Base-by-base conservation (phyloP, 768 basidiomycete species). In the Tulasnella sp. region DNA sequence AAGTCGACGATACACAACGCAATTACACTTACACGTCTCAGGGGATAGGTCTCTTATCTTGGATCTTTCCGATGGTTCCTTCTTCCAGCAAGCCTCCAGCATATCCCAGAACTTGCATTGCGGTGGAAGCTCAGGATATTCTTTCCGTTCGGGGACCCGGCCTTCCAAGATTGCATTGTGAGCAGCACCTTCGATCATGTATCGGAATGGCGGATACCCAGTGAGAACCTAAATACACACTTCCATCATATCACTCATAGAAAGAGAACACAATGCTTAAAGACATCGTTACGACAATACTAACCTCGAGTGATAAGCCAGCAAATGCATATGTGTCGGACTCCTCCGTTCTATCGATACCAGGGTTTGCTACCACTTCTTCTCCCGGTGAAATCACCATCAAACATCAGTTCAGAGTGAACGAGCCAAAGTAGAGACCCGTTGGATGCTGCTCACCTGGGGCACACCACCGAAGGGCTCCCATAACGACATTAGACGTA, bases 31-130 rank as follows among this genome's bases (percentile, higher is more conserved):
- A 59, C 57, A 59, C 15, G 49, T 59, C 11, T 34, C 9, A 24
- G 25, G 31, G 9, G 17, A 10, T 46, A 59, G 25, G 15, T 48
- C 22, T 30, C 21, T 42, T 45, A 59, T 59, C 7, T 44, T 24
- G 4, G 57, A 46, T 27, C 57, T 27, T 24, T 59, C 57, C 8
- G 25, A 31, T 11, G 57, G 57, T 9, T 59, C 42, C 29, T 29
- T 30, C 49, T 51, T 59, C 57, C 57, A 49, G 34, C 46, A 59
- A 0, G 57, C 45, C 31, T 59, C 57, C 30, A 59, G 41, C 22
- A 59, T 31, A 15, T 42, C 46, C 57, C 57, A 59, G 46, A 59
- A 59, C 7, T 41, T 27, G 46, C 49, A 49, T 25, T 59, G 31
- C 22, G 12, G 17, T 1, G 57, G 57, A 2, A 59, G 31, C 38